phyloP scores from a whole-genome alignment of 495 filamentous ascomycete genomes.

The Trichoderma virens region DNA sequence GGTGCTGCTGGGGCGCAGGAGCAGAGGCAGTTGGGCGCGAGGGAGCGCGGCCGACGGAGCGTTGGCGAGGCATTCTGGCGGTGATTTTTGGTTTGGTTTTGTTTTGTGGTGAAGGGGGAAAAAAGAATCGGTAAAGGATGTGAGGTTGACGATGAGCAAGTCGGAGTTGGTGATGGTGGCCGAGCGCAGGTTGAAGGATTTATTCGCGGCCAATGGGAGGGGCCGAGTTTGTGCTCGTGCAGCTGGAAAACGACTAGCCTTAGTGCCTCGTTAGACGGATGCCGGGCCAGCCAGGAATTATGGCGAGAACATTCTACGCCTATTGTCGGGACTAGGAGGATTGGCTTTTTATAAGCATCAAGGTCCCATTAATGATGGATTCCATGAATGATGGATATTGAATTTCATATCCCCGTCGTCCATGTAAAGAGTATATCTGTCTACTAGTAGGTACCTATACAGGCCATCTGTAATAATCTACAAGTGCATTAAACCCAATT shows the following conservation, averaged over 20 bases:
- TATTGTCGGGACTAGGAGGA: too few species aligned
- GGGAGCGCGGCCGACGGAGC: constrained; percentile 55
- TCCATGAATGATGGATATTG: too few species aligned
- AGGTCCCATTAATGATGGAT: too few species aligned
- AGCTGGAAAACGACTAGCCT: not conserved
- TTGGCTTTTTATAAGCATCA: too few species aligned
- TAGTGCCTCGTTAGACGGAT: constrained; percentile 7
- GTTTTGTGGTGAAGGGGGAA: not conserved
- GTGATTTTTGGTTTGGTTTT: constrained; percentile 15
- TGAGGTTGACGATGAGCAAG: not conserved
- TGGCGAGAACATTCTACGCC: too few species aligned
- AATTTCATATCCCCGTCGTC: too few species aligned
- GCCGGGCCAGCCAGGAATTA: too few species aligned
- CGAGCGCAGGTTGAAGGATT: not conserved
- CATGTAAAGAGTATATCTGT: too few species aligned
- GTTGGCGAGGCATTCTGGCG: constrained; percentile 69
- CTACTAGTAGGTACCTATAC: too few species aligned
- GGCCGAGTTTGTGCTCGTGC: not conserved
- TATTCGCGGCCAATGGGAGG: constrained; percentile 8
- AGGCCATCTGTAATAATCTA: too few species aligned
- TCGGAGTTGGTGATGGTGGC: not conserved
- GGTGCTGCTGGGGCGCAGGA: constrained; percentile 45
- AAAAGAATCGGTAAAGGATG: not conserved
- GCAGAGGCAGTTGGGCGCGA: constrained; percentile 60
- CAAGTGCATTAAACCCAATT: too few species aligned